Conservation (phyloP, 202 grass and related monocot genomes). For the Panicum hallii region DNA sequence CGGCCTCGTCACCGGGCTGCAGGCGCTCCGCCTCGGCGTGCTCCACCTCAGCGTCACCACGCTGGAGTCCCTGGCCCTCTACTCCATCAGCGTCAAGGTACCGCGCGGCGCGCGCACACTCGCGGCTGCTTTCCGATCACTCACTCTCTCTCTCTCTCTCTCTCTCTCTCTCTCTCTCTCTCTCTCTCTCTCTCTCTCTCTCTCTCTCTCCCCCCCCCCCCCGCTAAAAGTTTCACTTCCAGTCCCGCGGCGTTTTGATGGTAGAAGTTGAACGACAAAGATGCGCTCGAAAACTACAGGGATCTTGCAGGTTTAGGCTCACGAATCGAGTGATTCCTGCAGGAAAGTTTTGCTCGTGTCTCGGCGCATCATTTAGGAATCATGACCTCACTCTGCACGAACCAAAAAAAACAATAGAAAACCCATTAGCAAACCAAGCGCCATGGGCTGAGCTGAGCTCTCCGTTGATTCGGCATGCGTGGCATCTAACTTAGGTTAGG, state of each 20-base stretch:
- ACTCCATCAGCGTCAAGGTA: slow-evolving; percentile 89
- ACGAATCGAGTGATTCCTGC: slow-evolving; percentile 30
- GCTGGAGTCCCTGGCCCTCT: slow-evolving; percentile 71
- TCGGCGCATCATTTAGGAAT: slow-evolving; percentile 48
- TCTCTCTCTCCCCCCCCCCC: too few relatives aligned
- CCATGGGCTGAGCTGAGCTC: neutral
- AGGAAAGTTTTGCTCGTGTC: slow-evolving; percentile 40
- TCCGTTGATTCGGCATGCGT: neutral
- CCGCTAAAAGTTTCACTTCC: neutral
- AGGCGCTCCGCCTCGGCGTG: slow-evolving; percentile 62
- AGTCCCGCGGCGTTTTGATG: neutral
- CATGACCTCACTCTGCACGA: slow-evolving; percentile 34
- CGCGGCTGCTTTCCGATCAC: neutral
- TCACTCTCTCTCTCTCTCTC: neutral
- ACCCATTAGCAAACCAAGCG: neutral
- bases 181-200: too few relatives aligned
- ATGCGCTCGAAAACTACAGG: neutral
- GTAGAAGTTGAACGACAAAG: neutral
- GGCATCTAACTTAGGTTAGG: neutral
- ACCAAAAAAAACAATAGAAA: neutral
- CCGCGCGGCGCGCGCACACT: neutral
- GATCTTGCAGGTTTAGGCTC: slow-evolving; percentile 34
- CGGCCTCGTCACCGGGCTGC: slow-evolving; percentile 67
- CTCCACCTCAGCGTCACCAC: slow-evolving; percentile 89
- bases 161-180: too few relatives aligned